Percentiles rank a stretch among this genome's conserved stretches.
These are phyloP conservation scores for Euryodendron excelsum DNA, from an alignment of 148 eudicot species.

Conservation along the genomic window DNA sequence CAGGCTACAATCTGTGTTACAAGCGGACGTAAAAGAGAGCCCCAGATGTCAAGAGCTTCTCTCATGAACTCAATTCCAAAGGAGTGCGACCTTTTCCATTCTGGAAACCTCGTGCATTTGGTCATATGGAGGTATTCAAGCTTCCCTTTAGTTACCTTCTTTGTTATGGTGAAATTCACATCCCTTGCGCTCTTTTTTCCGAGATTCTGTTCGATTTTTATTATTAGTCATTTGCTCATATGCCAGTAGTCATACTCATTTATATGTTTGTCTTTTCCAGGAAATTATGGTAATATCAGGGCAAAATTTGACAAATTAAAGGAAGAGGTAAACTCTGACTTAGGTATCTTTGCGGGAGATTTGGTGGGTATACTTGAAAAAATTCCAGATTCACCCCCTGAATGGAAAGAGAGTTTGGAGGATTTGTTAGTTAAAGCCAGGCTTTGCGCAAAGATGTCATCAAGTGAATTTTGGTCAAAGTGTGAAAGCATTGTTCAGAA, in stretches of 20 bases:
- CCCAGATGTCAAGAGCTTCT: constrained; percentile 90
- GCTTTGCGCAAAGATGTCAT: constrained; percentile 82
- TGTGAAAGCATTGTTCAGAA: constrained; percentile 92
- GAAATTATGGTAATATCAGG: constrained; percentile 82
- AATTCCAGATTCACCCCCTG: constrained; percentile 50
- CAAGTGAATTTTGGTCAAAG: constrained; percentile 79
- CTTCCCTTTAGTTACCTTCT: constrained; percentile 4
- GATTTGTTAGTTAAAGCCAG: constrained; percentile 79
- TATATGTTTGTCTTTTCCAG: constrained; percentile 29
- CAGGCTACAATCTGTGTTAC: constrained; percentile 84
- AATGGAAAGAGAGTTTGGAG: constrained; percentile 72
- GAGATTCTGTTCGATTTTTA: background rate
- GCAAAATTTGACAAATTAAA: constrained; percentile 85
- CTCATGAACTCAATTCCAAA: constrained; percentile 97
- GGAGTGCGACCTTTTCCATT: constrained; percentile 93
- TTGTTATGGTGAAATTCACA: background rate
- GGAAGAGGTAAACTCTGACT: constrained; percentile 88
- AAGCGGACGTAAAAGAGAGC: constrained; percentile 78
- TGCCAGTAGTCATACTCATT: background rate
- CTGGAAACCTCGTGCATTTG: constrained; percentile 83
- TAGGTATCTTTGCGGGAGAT: constrained; percentile 92
- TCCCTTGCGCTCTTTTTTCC: constrained; percentile 1
- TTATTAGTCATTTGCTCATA: background rate
- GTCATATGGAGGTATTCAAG: constrained; percentile 65
- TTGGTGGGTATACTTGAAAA: constrained; percentile 73